phyloP scores from a whole-genome alignment of 164 flowering plant genomes.

The Vitis rotundifolia region DNA sequence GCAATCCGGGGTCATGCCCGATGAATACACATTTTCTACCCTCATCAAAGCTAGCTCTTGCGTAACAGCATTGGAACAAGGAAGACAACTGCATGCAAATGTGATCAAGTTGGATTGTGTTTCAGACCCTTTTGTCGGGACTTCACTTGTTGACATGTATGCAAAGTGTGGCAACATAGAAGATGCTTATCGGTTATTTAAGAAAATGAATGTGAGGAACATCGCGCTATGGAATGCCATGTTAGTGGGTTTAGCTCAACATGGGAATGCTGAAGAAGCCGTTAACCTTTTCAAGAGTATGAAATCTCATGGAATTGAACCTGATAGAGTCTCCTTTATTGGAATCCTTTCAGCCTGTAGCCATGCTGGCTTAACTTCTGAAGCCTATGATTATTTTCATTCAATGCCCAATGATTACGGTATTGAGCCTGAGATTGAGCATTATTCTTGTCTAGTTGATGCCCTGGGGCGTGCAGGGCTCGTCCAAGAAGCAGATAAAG shows the following conservation, averaged over 20 bases:
- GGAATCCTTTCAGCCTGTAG: slow-evolving; percentile 76
- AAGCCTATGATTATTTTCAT: slow-evolving; percentile 45
- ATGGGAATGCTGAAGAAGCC: slow-evolving; percentile 60
- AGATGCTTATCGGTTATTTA: slow-evolving; percentile 43
- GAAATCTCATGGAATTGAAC: slow-evolving; percentile 34
- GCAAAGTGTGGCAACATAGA: slow-evolving; percentile 42
- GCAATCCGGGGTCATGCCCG: slow-evolving; percentile 40
- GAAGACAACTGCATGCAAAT: slow-evolving; percentile 58
- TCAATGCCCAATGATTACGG: slow-evolving; percentile 38
- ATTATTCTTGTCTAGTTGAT: slow-evolving; percentile 70
- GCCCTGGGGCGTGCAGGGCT: slow-evolving; percentile 69
- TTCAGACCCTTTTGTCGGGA: slow-evolving; percentile 49
- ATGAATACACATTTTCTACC: slow-evolving; percentile 52
- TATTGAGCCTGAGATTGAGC: slow-evolving; percentile 56
- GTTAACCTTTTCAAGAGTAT: slow-evolving; percentile 42
- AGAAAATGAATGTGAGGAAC: slow-evolving; percentile 28
- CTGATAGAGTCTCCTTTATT: slow-evolving; percentile 61
- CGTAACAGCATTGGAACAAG: slow-evolving; percentile 48
- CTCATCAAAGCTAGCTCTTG: slow-evolving; percentile 62
- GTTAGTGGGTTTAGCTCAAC: slow-evolving; percentile 61
- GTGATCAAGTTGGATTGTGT: slow-evolving; percentile 40
- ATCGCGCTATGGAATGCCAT: slow-evolving; percentile 61
- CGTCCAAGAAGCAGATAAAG: slow-evolving; percentile 46
- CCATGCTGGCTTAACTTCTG: slow-evolving; percentile 55
- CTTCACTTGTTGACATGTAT: slow-evolving; percentile 52